Evolutionary conservation across 768 basidiomycete genomes (phyloP).

Genomic region (Lactarius akahatsu): DNA sequence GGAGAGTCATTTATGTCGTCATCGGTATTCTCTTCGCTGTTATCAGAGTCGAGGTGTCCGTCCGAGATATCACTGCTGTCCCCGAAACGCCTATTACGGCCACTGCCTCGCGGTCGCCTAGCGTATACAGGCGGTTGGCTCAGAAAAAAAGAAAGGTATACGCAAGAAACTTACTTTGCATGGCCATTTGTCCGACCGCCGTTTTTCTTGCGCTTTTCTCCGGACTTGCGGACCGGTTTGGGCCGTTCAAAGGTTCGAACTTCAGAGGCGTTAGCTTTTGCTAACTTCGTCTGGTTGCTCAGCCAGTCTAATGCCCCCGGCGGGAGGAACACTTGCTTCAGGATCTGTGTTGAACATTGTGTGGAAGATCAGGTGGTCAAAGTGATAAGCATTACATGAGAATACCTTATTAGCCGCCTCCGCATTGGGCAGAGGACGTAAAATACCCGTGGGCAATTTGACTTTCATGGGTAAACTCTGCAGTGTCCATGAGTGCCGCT

Average conservation of each 20-base stretch:
- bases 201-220: conserved; percentile 56
- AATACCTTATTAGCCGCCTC: conserved; percentile 65
- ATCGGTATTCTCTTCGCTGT: conserved; percentile 29
- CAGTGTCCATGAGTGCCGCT: conserved; percentile 68
- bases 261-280: conserved; percentile 33
- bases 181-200: conserved; percentile 46
- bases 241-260: conserved; percentile 27
- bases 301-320: conserved; percentile 60
- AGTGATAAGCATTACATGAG: neutral
- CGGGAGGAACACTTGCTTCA: conserved; percentile 67
- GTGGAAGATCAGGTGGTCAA: neutral
- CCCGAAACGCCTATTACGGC: conserved; percentile 33
- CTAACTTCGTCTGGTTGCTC: conserved; percentile 45
- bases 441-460: conserved; percentile 77
- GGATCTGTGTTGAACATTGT: conserved; percentile 49
- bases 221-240: conserved; percentile 54
- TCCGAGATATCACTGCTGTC: conserved; percentile 35
- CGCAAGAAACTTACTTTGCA: conserved; percentile 43
- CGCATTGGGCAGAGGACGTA: conserved; percentile 63
- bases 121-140: conserved; percentile 1
- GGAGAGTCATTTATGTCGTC: conserved; percentile 13
- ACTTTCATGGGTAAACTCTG: conserved; percentile 79
- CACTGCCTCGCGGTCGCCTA: conserved; percentile 32
- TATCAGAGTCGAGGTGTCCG: conserved; percentile 29
- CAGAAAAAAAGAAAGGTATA: neutral